These are phyloP conservation scores for Coemansia sp. DNA, from an alignment of 192 early-diverging fungal genomes.

Conservation along the genomic window DNA sequence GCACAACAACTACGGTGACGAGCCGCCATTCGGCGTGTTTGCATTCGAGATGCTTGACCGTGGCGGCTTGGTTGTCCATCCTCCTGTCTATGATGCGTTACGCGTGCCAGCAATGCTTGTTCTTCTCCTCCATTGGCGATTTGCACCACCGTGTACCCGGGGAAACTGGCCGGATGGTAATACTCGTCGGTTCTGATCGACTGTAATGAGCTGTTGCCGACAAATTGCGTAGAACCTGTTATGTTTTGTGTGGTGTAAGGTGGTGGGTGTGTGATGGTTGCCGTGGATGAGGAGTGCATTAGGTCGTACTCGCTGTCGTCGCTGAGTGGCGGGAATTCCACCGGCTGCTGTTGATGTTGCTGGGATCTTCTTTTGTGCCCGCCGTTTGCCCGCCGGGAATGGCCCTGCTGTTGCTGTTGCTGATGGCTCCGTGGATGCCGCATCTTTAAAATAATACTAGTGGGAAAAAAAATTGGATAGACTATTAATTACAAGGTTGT, in stretches of 20 bases:
- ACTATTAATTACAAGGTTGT: too few species aligned
- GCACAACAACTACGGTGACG: slow-evolving; percentile 7
- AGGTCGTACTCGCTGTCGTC: not conserved
- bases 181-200: slow-evolving; percentile 19
- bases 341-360: not conserved
- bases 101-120: slow-evolving; percentile 23
- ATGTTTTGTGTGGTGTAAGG: too few species aligned
- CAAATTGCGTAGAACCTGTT: not conserved
- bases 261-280: too few species aligned
- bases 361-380: slow-evolving; percentile 5
- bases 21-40: not conserved
- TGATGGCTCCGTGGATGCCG: not conserved
- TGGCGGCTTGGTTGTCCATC: not conserved
- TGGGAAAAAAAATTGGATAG: too few species aligned
- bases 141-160: slow-evolving; percentile 43
- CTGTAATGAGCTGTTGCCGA: not conserved
- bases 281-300: not conserved
- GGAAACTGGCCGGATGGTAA: slow-evolving; percentile 53
- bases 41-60: not conserved
- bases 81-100: not conserved
- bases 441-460: not conserved
- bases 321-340: slow-evolving; percentile 35
- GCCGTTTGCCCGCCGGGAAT: slow-evolving; percentile 1
- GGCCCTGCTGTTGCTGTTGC: not conserved
- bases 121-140: slow-evolving; percentile 25